A percentile compares a stretch with the other conserved stretches of the same genome.
Evolutionary conservation across 345 rosid species (phyloP).

Genomic region (Citrus sinensis): DVS_A1.0 CM039165.1:31276001-31276500

Average conservation of each 20-base stretch:
- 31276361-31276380: slow-evolving; percentile 71
- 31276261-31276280: slow-evolving; percentile 48
- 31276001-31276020: slow-evolving; percentile 90
- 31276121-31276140: slow-evolving; percentile 58
- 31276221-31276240: neutral
- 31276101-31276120: slow-evolving; percentile 57
- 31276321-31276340: slow-evolving; percentile 69
- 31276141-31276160: slow-evolving; percentile 16
- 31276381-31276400: slow-evolving; percentile 51
- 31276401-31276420: slow-evolving; percentile 79
- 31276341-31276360: slow-evolving; percentile 81
- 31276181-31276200: slow-evolving; percentile 42
- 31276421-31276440: slow-evolving; percentile 86
- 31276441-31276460: slow-evolving; percentile 76
- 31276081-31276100: slow-evolving; percentile 51
- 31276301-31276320: slow-evolving; percentile 71
- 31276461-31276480: slow-evolving; percentile 20
- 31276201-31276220: neutral
- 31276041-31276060: slow-evolving; percentile 82
- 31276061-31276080: slow-evolving; percentile 80
- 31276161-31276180: slow-evolving; percentile 31
- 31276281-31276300: slow-evolving; percentile 97
- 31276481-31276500: slow-evolving; percentile 16
- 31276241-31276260: slow-evolving; percentile 1
- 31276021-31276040: slow-evolving; percentile 62